These are phyloP conservation scores for Pilobolus umbonatus DNA, from an alignment of 192 early-diverging fungal genomes.

Conservation along the genomic window DNA sequence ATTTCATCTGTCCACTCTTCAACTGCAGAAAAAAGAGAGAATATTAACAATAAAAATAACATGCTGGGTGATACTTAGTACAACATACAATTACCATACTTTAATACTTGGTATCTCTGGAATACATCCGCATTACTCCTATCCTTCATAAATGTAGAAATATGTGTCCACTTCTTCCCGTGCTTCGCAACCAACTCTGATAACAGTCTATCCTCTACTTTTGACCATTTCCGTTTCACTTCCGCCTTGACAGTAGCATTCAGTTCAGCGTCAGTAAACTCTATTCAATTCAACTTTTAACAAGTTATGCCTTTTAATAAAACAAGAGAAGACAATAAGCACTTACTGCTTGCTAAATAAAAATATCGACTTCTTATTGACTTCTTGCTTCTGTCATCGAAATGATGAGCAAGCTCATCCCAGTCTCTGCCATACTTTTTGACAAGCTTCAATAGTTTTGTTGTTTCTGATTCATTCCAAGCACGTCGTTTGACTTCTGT, in stretches of 20 bases:
- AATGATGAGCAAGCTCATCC: neutral
- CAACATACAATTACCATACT: neutral
- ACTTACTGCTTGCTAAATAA: neutral
- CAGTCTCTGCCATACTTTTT: neutral
- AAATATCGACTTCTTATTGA: neutral
- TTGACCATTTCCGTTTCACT: no score
- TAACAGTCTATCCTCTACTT: no score
- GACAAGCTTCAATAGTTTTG: neutral
- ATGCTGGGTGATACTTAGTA: neutral
- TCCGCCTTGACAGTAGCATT: no score
- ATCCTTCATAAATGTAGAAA: neutral
- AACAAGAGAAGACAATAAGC: neutral
- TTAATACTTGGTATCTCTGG: neutral
- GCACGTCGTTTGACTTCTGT: no score
- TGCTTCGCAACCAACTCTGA: neutral
- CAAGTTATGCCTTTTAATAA: neutral
- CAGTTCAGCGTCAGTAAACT: no score
- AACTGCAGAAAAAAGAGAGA: neutral
- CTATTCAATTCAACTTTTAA: no score
- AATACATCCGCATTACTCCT: neutral
- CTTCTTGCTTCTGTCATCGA: neutral
- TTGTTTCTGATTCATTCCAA: neutral
- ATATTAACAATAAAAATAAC: neutral
- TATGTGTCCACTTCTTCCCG: neutral
- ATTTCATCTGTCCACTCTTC: neutral